Base-by-base conservation (phyloP, 306 rosid species). In the Vicia sativa region DNA sequence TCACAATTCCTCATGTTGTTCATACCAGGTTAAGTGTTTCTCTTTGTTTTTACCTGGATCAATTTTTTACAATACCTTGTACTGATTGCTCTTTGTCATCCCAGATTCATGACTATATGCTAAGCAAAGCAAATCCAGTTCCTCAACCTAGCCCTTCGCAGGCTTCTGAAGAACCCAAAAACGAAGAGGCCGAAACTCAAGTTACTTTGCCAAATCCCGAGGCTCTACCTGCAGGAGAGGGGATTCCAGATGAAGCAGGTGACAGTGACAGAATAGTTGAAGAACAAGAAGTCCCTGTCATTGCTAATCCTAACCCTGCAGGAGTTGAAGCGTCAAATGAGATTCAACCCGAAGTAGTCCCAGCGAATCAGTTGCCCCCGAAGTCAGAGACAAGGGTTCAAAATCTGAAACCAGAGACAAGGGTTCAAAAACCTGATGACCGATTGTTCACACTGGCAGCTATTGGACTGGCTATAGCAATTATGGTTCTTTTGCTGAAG, bases 381-480 rank as follows among this genome's bases (percentile, higher is more conserved):
- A 81, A 76, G 62, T 78, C 82, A 21, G 88, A 82, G 46, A 29
- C 75, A 11, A 80, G 77, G 77, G 81, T 70, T 75, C 81, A 62
- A 39, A 82, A 67, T 73, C 75, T 81, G 26, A 80, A 77, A 68
- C 86, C 83, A 26, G 87, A 75, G 79, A 63, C 73, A 2, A 77
- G 80, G 85, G 85, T 68, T 74, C 83, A 69, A 38, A 86, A 73
- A 72, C 84, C 91, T 15, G 93, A 86, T 11, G 99, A 90, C 73
- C 84, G 99, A 53, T 35, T 95, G 80, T 90, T 88, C 79, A 95
- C 97, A 14, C 67, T 83, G 83, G 99, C 99, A 45, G 97, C 97
- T 12, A 83, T 95, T 46, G 99, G 96, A 12, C 99, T 95, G 18
- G 75, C 99, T 37, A 74, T 90, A 25, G 99, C 99, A 26, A 95